Evolutionary conservation across 192 early-diverging fungal genomes (phyloP), one percentile per base, ranked within the genome.

Genomic region (Backusella luteola): DNA sequence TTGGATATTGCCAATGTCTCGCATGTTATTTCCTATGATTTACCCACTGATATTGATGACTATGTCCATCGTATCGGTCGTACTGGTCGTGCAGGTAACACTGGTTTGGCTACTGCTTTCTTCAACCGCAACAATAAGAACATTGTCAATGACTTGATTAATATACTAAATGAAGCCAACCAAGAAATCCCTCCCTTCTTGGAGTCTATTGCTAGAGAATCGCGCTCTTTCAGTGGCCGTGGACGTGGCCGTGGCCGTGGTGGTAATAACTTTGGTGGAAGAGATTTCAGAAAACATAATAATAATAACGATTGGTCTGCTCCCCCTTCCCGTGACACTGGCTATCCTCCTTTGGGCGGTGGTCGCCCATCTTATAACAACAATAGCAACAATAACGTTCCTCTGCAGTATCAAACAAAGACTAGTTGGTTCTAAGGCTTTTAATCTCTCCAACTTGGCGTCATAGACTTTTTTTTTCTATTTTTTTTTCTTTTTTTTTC

Each of bases 71-170:
- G 95, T 35, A 95, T 95, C 74, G 95, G 95, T 71, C 84, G 83
- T 92, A 98, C 97, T 75, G 97, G 94, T 78, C 95, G 97, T 90
- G 97, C 96, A 74, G 96, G 96, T 74, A 98, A 98, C 90, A 92
- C 90, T 39, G 97, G 96, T 75, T 88, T 91, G 36, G 93, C 96
- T 67, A 97, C 97, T 32, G 94, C 95, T 71, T 98, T 98, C 91
- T 98, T 98, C 87, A 96, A 96, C 90, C 91, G 93, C 72, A 86
- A 89, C 67, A 92, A 94, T 90, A 94, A 92, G 81, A 87, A 88
- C 73, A 91, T 98, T 77, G 93, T 93, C 63, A 88, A 90, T 77
- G 94, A 94, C 73, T 83, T 99, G 56, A 85, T 95, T 38, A 95
- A 97, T 9, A 88, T 98, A 75, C 89, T 99, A 52, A 89, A 86